Base-by-base conservation (phyloP, 352 stramenopile species). In the Globisporangium parvum region DNA sequence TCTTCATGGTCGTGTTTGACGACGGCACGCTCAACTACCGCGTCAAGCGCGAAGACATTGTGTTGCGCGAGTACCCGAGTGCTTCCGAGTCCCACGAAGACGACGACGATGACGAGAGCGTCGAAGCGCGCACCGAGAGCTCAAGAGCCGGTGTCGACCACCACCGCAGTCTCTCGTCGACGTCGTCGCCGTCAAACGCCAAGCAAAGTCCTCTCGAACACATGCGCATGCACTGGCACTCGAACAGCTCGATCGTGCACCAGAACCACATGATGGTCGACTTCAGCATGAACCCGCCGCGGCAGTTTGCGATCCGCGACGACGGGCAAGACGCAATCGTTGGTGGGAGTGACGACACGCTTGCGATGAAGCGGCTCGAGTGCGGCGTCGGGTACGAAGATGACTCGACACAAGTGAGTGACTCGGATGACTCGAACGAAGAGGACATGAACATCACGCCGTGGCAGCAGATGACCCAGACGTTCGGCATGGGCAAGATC, bases 401-500 rank as follows among this genome's bases (percentile, higher is more conserved):
- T 31, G 80, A 91, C 60, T 89, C 77, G 31, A 91, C 81, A 1
- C 80, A 91, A 76, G 74, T 87, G n/a, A 91, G 81, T 48, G 81
- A 91, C 65, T 91, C 77, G 23, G 78, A 84, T 35, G 77, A 89
- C 26, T 88, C 75, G 21, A 88, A 75, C 26, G 81, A 91, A 31
- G 77, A 83, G 54, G 77, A 91, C 48, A 81, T 87, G 67, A 80
- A 57, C 24, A 87, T 91, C 76, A 90, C 81, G 0, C 81, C 80
- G 18, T 91, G 81, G 81, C 81, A 91, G 48, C 81, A 91, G 61
- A 91, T 91, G 79, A 91, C 81, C 1, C 80, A 88, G 44, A 91
- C 79, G 6, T 88, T 91, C 37, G 79, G 81, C 28, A 91, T 91
- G 70, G 67, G 66, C n/a, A 81, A 83, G 48, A 59, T 70, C 4